phyloP scores from a whole-genome alignment of 495 filamentous ascomycete species.

The Aspergillus leporis region DNA sequence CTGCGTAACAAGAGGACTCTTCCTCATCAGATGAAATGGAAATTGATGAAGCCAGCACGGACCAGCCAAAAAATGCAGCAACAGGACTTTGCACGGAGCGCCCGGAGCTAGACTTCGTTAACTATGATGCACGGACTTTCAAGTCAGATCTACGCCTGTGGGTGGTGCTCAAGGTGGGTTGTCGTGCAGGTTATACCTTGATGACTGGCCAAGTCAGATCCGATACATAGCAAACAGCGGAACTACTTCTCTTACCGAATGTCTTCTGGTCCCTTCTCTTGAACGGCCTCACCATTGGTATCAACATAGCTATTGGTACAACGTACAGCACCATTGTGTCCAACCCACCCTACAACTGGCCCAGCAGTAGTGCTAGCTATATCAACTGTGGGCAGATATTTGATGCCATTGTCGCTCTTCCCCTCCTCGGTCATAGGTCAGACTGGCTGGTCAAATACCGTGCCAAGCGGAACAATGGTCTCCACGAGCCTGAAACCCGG shows the following conservation, averaged over 20 bases:
- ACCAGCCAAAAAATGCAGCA: constrained; percentile 3
- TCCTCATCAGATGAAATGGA: constrained; percentile 2
- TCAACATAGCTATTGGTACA: constrained; percentile 39
- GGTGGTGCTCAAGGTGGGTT: constrained; percentile 25
- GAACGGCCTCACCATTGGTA: constrained; percentile 38
- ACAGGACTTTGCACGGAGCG: constrained; percentile 20
- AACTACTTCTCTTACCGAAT: constrained; percentile 38
- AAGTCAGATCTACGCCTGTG: constrained; percentile 31
- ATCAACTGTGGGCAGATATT: constrained; percentile 37
- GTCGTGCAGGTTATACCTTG: too few relatives aligned
- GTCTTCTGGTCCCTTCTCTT: constrained; percentile 40
- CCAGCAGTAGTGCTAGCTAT: constrained; percentile 30
- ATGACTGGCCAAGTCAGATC: too few relatives aligned
- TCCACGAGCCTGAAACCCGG: constrained; percentile 36
- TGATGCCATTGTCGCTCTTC: constrained; percentile 32
- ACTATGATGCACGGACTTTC: constrained; percentile 24
- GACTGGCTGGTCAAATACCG: constrained; percentile 29
- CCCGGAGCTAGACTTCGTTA: constrained; percentile 27
- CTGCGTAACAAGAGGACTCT: constrained; percentile 23
- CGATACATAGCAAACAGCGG: constrained; percentile 17
- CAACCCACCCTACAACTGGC: constrained; percentile 34
- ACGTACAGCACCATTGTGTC: constrained; percentile 38
- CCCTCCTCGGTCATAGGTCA: constrained; percentile 33
- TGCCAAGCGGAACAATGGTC: constrained; percentile 26
- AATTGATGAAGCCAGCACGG: background rate